Conservation (phyloP, 495 filamentous ascomycete species). For the Delitschia confertaspora region DNA sequence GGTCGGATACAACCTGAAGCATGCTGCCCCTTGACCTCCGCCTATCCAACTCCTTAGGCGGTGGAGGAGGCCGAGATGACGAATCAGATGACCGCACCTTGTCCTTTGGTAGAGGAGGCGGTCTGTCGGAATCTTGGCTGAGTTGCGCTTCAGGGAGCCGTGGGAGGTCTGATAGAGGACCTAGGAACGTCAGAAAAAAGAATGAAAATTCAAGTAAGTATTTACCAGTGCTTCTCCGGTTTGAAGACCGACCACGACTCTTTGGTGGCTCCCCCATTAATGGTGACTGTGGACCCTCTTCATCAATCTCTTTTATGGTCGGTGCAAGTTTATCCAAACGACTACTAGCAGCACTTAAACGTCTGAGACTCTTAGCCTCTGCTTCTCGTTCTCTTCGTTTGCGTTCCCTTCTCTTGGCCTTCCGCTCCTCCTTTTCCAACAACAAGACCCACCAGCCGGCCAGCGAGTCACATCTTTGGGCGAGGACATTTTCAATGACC, state of each 20-base stretch:
- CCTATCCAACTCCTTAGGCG: slow-evolving; percentile 65
- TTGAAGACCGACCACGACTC: slow-evolving; percentile 32
- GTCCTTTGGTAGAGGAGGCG: slow-evolving; percentile 69
- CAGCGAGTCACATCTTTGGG: slow-evolving; percentile 77
- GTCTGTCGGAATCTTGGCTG: slow-evolving; percentile 39
- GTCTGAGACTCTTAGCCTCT: slow-evolving; percentile 69
- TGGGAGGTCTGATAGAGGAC: slow-evolving; percentile 52
- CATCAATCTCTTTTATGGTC: slow-evolving; percentile 63
- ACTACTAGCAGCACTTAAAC: slow-evolving; percentile 78
- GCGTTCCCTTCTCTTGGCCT: slow-evolving; percentile 70
- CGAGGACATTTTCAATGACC: slow-evolving; percentile 86
- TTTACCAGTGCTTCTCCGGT: slow-evolving; percentile 28
- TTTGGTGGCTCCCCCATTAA: slow-evolving; percentile 34
- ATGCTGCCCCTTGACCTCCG: slow-evolving; percentile 65
- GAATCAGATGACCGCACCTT: slow-evolving; percentile 62
- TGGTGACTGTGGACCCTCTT: slow-evolving; percentile 47
- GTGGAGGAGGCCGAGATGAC: slow-evolving; percentile 63
- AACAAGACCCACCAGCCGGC: slow-evolving; percentile 95
- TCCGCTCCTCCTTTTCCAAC: slow-evolving; percentile 92
- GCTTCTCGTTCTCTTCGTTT: slow-evolving; percentile 77
- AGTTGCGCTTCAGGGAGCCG: slow-evolving; percentile 54
- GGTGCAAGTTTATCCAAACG: slow-evolving; percentile 70
- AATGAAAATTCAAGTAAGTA: slow-evolving; percentile 31
- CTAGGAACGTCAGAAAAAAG: no score
- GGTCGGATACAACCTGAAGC: slow-evolving; percentile 68